phyloP scores from a whole-genome alignment of 192 early-diverging fungal species.

The Coemansia sp. region DNA sequence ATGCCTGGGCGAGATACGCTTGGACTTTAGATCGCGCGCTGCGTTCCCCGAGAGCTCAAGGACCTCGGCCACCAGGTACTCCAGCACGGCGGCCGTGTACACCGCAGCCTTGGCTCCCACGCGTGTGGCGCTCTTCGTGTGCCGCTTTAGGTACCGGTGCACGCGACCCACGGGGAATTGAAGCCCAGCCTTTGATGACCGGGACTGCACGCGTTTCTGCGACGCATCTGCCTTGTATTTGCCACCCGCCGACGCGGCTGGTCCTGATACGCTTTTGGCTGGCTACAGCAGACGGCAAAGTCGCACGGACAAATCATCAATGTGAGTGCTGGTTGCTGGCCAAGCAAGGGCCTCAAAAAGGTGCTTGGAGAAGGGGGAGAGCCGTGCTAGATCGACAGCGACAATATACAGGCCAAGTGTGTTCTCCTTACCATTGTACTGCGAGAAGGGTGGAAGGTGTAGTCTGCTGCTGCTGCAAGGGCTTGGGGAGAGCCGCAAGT shows the following conservation, averaged over 20 bases:
- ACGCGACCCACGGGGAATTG: conserved; percentile 94
- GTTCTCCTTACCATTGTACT: conserved; percentile 1
- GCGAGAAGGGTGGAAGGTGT: background rate
- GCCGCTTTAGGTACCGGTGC: conserved; percentile 84
- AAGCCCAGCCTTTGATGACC: conserved; percentile 48
- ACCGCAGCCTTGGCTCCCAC: conserved; percentile 89
- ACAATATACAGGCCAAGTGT: too few species aligned
- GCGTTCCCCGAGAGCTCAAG: conserved; percentile 91
- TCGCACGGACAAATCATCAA: background rate
- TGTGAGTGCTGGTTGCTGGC: background rate
- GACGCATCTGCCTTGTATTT: conserved; percentile 40
- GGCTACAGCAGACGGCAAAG: conserved; percentile 40
- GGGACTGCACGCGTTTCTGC: conserved; percentile 48
- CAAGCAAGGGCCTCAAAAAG: background rate
- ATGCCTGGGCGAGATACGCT: conserved; percentile 86
- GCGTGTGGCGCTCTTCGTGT: conserved; percentile 73
- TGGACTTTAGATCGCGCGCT: conserved; percentile 84
- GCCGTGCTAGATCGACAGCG: background rate
- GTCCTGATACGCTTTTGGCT: conserved; percentile 44
- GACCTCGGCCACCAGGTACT: conserved; percentile 91
- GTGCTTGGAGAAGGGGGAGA: background rate
- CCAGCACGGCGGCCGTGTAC: conserved; percentile 85
- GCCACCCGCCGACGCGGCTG: conserved; percentile 38
- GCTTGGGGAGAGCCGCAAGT: background rate
- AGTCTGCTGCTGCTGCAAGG: too few species aligned